These are phyloP conservation scores for Shiraia bambusicola DNA, from an alignment of 2,329 filamentous ascomycete species.

Conservation along the genomic window DNA sequence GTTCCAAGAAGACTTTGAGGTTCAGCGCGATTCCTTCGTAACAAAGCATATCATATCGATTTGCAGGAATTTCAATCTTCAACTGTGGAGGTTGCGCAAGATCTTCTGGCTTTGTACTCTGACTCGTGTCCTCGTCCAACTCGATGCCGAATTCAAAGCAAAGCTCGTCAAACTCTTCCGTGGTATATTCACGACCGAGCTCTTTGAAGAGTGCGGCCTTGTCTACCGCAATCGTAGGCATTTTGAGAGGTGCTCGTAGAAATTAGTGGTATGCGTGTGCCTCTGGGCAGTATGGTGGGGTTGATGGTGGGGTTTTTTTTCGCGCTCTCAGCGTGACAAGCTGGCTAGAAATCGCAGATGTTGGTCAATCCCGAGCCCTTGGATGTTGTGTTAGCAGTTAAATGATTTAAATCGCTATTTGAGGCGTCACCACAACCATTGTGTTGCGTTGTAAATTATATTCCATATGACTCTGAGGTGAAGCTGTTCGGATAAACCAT, in stretches of 20 bases:
- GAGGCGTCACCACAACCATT: not conserved
- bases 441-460: constrained; percentile 18
- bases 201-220: constrained; percentile 95
- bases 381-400: not conserved
- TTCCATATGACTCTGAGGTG: constrained; percentile 30
- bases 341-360: not conserved
- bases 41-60: constrained; percentile 92
- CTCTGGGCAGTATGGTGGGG: constrained; percentile 30
- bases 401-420: not conserved
- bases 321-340: constrained; percentile 18
- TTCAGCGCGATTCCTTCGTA: constrained; percentile 96
- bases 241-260: constrained; percentile 49
- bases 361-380: not conserved
- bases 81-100: constrained; percentile 83
- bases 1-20: constrained; percentile 90
- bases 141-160: constrained; percentile 99
- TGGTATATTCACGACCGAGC: constrained; percentile 87
- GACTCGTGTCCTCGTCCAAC: constrained; percentile 76
- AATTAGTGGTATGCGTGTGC: constrained; percentile 7
- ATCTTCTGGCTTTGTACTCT: constrained; percentile 37
- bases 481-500: constrained; percentile 14
- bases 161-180: constrained; percentile 91
- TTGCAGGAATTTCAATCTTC: constrained; percentile 97
- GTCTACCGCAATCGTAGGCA: constrained; percentile 97
- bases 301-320: constrained; percentile 28